Evolutionary conservation across 1,284 basidiomycete species (phyloP).

Genomic region (Papiliotrema laurentii): DNA sequence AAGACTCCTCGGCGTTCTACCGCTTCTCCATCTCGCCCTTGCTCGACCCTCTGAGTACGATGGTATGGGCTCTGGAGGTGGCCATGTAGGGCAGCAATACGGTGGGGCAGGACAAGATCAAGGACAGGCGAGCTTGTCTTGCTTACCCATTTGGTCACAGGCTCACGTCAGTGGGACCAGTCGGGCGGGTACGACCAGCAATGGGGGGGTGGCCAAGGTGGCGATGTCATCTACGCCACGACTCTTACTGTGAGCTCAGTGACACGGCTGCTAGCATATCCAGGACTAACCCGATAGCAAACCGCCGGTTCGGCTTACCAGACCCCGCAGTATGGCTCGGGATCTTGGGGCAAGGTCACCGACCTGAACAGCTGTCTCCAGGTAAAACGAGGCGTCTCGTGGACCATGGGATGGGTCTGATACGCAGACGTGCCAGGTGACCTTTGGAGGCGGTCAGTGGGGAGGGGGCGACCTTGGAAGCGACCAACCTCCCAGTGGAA

Average conservation of each 20-base stretch:
- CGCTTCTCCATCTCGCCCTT: no score
- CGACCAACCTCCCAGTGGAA: background rate
- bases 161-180: background rate
- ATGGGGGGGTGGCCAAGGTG: background rate
- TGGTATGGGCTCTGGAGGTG: no score
- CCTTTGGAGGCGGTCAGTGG: conserved; percentile 15
- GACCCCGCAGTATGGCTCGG: conserved; percentile 15
- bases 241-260: background rate
- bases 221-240: background rate
- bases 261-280: no score
- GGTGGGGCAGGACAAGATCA: no score
- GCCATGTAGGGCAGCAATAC: no score
- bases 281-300: background rate
- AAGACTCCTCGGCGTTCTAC: no score
- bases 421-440: conserved; percentile 20
- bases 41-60: no score
- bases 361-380: conserved; percentile 17
- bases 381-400: conserved; percentile 6
- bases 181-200: background rate
- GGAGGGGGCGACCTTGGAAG: background rate
- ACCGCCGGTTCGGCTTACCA: conserved; percentile 1
- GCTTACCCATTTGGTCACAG: no score
- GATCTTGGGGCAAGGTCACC: conserved; percentile 3
- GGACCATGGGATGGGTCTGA: background rate
- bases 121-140: no score